phyloP scores from a whole-genome alignment of 2,329 filamentous ascomycete species.

The Penicillium verrucosum region DNA sequence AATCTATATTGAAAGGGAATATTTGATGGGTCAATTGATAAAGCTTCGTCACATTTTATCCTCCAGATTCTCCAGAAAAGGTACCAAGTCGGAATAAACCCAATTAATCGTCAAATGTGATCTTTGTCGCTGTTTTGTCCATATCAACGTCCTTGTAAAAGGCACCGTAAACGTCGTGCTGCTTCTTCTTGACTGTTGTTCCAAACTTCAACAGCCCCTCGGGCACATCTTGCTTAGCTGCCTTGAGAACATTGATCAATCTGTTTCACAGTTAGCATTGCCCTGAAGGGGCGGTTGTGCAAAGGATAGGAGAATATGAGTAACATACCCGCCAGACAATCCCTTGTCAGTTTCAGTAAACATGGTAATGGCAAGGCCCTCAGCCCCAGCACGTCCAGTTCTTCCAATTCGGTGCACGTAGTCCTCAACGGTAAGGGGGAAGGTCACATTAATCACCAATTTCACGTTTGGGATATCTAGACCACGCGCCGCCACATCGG shows the following conservation, averaged over 20 bases:
- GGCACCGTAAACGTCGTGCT: slow-evolving; percentile 88
- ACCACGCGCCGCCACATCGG: slow-evolving; percentile 52
- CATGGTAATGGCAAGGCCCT: slow-evolving; percentile 82
- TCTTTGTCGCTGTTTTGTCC: slow-evolving; percentile 83
- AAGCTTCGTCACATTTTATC: slow-evolving; percentile 20
- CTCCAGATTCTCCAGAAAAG: slow-evolving; percentile 11
- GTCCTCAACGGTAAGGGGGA: slow-evolving; percentile 92
- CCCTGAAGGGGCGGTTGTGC: too few relatives aligned
- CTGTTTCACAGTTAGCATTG: slow-evolving; percentile 44
- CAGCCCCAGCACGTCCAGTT: slow-evolving; percentile 88
- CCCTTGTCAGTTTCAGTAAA: slow-evolving; percentile 95
- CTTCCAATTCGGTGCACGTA: slow-evolving; percentile 95
- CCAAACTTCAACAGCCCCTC: slow-evolving; percentile 92
- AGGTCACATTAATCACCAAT: slow-evolving; percentile 90
- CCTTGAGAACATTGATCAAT: slow-evolving; percentile 89
- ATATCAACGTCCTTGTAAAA: slow-evolving; percentile 90
- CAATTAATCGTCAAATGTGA: slow-evolving; percentile 69
- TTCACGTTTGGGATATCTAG: slow-evolving; percentile 95
- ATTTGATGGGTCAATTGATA: slow-evolving; percentile 27
- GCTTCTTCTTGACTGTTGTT: slow-evolving; percentile 98
- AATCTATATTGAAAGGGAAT: slow-evolving; percentile 36
- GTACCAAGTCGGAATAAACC: slow-evolving; percentile 24
- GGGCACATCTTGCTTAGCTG: slow-evolving; percentile 86
- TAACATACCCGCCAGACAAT: slow-evolving; percentile 77
- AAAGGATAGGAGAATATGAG: not conserved